Percentiles rank a stretch among this genome's conserved stretches.
These are phyloP conservation scores for Naegleria lovaniensis DNA, from an alignment of 208 protist genomes.

Conservation along the genomic window DNA sequence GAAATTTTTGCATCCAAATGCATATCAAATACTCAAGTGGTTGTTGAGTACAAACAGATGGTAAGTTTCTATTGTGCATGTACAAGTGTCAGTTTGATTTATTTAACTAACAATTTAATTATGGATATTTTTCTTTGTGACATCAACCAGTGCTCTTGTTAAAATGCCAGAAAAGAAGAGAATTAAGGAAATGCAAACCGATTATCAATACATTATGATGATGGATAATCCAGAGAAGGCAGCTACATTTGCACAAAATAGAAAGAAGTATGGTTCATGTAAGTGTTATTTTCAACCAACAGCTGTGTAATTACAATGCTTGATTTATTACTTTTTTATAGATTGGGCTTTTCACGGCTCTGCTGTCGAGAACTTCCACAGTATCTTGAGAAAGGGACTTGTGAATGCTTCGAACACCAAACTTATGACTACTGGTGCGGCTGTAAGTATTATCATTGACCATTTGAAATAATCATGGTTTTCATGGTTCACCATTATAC, in stretches of 20 bases:
- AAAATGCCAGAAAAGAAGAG: background rate
- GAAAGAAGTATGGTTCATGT: conserved; percentile 21
- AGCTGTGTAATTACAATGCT: background rate
- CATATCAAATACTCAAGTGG: conserved; percentile 4
- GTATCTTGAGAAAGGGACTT: conserved; percentile 47
- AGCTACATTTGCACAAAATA: background rate
- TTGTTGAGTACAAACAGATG: background rate
- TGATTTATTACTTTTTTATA: background rate
- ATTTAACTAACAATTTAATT: too few species aligned
- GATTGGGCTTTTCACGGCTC: conserved; percentile 51
- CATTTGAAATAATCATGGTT: conserved; percentile 6
- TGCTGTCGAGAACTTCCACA: conserved; percentile 48
- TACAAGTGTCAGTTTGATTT: too few species aligned
- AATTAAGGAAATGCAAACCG: background rate
- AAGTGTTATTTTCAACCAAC: background rate
- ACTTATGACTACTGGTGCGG: conserved; percentile 43
- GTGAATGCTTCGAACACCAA: conserved; percentile 40
- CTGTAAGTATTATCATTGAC: conserved; percentile 46
- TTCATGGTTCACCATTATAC: too few species aligned
- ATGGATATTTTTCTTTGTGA: background rate
- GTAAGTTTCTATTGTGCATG: background rate
- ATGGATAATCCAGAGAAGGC: conserved; percentile 18
- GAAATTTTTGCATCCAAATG: background rate
- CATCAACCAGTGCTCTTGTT: background rate
- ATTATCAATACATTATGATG: conserved; percentile 19